Evolutionary conservation across 306 rosid genomes (phyloP).

Genomic region (Rosa chinensis): DNA sequence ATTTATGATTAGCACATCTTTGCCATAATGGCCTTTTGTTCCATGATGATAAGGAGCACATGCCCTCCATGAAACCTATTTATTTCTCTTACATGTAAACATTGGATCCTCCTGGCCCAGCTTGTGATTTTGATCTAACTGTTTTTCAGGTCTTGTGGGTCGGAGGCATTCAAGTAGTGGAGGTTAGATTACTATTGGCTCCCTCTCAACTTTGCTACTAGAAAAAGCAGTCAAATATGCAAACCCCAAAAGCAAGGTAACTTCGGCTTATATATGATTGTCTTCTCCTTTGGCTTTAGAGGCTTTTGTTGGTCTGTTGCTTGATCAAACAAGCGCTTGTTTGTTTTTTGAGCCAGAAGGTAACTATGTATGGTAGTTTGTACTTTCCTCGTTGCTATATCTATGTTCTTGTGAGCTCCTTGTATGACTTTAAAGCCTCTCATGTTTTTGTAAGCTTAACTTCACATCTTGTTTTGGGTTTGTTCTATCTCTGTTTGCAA

Average conservation of each 20-base stretch:
- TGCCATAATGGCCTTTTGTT: constrained; percentile 43
- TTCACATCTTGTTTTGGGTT: constrained; percentile 20
- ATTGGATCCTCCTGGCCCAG: constrained; percentile 71
- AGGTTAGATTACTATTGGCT: constrained; percentile 29
- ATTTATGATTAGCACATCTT: constrained; percentile 23
- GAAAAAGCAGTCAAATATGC: constrained; percentile 57
- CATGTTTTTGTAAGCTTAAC: constrained; percentile 1
- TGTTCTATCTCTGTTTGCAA: background rate
- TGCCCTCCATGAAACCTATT: constrained; percentile 61
- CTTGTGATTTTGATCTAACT: constrained; percentile 47
- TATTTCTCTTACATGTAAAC: constrained; percentile 41
- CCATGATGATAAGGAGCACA: constrained; percentile 47
- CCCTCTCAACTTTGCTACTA: constrained; percentile 28
- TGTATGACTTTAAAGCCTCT: constrained; percentile 1
- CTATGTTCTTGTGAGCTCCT: background rate
- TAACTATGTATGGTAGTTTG: background rate
- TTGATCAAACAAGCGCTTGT: background rate
- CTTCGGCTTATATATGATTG: constrained; percentile 26
- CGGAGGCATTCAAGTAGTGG: constrained; percentile 60
- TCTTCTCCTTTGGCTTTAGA: constrained; percentile 17
- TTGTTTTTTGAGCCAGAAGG: constrained; percentile 8
- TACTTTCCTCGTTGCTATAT: background rate
- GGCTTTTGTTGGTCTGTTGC: constrained; percentile 22
- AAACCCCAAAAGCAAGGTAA: constrained; percentile 96
- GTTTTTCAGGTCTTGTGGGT: constrained; percentile 67